phyloP scores from a whole-genome alignment of 768 basidiomycete genomes.

The Lactifluus pinguis region DNA sequence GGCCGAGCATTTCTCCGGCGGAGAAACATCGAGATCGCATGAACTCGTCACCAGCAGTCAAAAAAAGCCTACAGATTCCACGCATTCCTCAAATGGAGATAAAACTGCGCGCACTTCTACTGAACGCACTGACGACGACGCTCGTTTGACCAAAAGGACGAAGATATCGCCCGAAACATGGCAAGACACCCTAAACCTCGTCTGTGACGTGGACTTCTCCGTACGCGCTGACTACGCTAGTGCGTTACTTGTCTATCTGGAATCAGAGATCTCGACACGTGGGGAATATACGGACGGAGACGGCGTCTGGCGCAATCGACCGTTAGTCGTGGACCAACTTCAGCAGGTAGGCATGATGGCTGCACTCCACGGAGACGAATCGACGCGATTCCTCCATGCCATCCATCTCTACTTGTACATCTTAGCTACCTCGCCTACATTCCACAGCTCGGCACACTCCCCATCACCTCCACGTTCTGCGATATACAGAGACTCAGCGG shows the following conservation, averaged over 20 bases:
- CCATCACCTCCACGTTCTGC: constrained; percentile 32
- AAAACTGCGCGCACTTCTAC: constrained; percentile 7
- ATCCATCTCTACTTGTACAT: constrained; percentile 75
- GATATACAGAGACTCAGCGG: constrained; percentile 13
- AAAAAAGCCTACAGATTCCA: background rate
- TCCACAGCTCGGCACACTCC: constrained; percentile 35
- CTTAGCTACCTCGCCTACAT: constrained; percentile 59
- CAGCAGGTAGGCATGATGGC: constrained; percentile 38
- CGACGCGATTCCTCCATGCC: constrained; percentile 68
- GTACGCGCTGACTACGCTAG: constrained; percentile 72
- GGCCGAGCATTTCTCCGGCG: background rate
- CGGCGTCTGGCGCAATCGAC: constrained; percentile 37
- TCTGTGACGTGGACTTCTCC: constrained; percentile 72
- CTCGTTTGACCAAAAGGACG: constrained; percentile 46
- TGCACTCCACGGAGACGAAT: constrained; percentile 50
- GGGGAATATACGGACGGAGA: constrained; percentile 43
- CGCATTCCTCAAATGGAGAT: background rate
- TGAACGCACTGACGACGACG: constrained; percentile 20
- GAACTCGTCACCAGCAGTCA: constrained; percentile 11
- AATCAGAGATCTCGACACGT: constrained; percentile 61
- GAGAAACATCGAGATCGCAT: constrained; percentile 8
- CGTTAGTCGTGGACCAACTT: constrained; percentile 40
- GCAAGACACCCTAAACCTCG: constrained; percentile 81
- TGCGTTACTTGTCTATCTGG: constrained; percentile 67
- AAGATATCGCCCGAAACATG: constrained; percentile 74